Percentiles rank a stretch among this genome's conserved stretches.
Conservation (phyloP, 1,284 basidiomycete genomes). For the Violaceomyces palustris region DNA sequence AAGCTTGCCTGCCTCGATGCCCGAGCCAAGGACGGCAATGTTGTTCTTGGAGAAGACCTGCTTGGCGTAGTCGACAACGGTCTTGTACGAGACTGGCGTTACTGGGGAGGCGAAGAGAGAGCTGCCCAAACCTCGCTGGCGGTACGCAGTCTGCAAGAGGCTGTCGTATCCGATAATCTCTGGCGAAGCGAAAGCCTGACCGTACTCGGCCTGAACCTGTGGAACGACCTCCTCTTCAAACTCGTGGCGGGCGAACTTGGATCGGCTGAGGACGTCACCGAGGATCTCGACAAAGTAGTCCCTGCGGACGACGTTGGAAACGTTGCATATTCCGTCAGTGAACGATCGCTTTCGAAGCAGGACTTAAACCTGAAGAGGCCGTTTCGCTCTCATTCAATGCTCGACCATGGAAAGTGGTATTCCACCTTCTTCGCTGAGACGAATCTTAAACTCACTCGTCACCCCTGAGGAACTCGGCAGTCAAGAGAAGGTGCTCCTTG, state of each 20-base stretch:
- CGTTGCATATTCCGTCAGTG: no score
- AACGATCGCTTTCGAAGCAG: no score
- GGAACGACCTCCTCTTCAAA: conserved; percentile 50
- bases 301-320: conserved; percentile 7
- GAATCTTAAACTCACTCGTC: conserved; percentile 73
- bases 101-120: conserved; percentile 48
- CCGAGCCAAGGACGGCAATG: conserved; percentile 48
- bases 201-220: conserved; percentile 38
- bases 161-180: conserved; percentile 40
- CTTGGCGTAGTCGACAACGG: conserved; percentile 32
- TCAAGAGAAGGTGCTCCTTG: conserved; percentile 84
- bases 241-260: conserved; percentile 45
- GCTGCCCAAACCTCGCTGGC: conserved; percentile 43
- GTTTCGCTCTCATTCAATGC: no score
- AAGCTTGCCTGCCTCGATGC: conserved; percentile 37
- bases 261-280: conserved; percentile 41
- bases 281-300: conserved; percentile 49
- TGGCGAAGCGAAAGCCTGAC: conserved; percentile 36
- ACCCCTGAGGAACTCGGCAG: conserved; percentile 88
- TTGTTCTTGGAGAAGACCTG: conserved; percentile 46
- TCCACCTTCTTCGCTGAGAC: no score
- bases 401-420: no score
- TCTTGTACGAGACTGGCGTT: conserved; percentile 35
- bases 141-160: conserved; percentile 49
- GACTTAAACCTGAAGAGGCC: no score